Conservation (phyloP, 352 stramenopile species). For the Globisporangium sylvaticum region DNA sequence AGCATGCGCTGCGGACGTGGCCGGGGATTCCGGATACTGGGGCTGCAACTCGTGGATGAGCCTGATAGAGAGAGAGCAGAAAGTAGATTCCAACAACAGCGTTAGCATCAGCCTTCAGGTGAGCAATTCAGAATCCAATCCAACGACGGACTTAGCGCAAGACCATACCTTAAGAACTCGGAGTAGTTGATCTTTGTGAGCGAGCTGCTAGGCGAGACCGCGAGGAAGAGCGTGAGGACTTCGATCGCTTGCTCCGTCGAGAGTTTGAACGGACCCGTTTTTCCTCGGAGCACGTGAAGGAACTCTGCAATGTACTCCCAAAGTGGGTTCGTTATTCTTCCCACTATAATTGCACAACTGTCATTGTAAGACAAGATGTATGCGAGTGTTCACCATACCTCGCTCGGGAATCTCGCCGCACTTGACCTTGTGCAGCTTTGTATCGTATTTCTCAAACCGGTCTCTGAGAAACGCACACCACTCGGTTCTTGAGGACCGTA, state of each 20-base stretch:
- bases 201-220: conserved; percentile 23
- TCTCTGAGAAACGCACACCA: conserved; percentile 28
- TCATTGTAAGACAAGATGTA: too few species aligned
- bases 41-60: conserved; percentile 1
- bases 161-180: conserved; percentile 31
- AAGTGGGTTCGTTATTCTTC: background rate
- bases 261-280: conserved; percentile 22
- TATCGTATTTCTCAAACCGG: conserved; percentile 44
- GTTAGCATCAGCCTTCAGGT: too few species aligned
- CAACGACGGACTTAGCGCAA: too few species aligned
- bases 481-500: conserved; percentile 10
- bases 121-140: too few species aligned
- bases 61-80: background rate
- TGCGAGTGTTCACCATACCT: conserved; percentile 15
- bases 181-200: conserved; percentile 25
- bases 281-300: conserved; percentile 25
- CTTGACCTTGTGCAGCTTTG: conserved; percentile 23
- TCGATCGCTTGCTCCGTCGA: conserved; percentile 31
- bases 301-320: conserved; percentile 22
- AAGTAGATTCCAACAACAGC: too few species aligned
- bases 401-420: conserved; percentile 26
- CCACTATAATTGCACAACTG: too few species aligned
- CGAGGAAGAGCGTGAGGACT: conserved; percentile 32
- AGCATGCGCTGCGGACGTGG: background rate
- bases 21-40: background rate